Evolutionary conservation across 176 grass and related monocot genomes (phyloP), one percentile per base, ranked within the genome.

Genomic region (Carex myosuroides): DNA sequence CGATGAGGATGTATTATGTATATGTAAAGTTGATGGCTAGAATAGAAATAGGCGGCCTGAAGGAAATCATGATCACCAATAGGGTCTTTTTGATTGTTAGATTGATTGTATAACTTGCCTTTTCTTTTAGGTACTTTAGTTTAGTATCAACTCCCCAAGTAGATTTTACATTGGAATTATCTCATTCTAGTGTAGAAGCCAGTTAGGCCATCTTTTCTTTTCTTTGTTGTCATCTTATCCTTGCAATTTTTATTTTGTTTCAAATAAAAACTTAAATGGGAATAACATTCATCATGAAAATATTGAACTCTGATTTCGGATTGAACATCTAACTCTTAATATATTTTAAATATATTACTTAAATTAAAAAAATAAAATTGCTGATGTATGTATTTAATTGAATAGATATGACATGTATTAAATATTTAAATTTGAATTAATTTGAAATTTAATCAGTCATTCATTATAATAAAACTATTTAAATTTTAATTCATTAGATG

Each of bases 11-110:
- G 29, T 26, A 26, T 26, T 26, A 48, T 83, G 59, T 82, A 83
- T 68, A 69, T 83, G 62, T 64, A 68, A 68, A 65, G 32, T 29
- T 83, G 18, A 81, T 81, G 58, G 18, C 18, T 64, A 81, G 60
- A 69, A 55, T 64, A 66, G 60, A 37, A 37, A 78, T 78, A 57
- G 73, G 52, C 73, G 0, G 29, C 29, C 29, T 29, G 29, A 42
- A 42, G 8, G 21, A 3, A 3, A 46, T 80, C 57, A 61, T 14
- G 24, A 78, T 57, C 33, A 33, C 52, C 56, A 26, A 78, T 78
- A 78, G 73, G 50, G 29, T 57, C 56, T 57, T 71, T 57, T 57
- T 57, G 1, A 17, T 55, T 20, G 22, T 75, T 75, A 75, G 41
- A 18, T 77, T 76, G 16, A 3, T 57, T 55, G 71, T 78, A 10